Base-by-base conservation (phyloP, 306 rosid genomes). In the Luffa acutangula region DNA sequence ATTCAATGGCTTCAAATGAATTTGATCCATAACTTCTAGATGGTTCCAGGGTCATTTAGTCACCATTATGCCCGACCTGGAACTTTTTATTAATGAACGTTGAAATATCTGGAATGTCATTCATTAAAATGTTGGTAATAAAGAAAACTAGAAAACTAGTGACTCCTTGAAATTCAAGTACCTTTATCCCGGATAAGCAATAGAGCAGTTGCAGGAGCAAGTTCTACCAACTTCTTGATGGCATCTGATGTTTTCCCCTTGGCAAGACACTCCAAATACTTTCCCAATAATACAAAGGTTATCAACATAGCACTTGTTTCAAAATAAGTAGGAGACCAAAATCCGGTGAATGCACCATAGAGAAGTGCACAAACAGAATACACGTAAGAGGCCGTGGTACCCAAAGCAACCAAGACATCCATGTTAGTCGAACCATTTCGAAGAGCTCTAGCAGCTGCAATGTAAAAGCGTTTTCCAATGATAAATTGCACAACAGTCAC, bases 241-340 rank as follows among this genome's bases (percentile, higher is more conserved):
- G 99, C 99, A 88, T 96, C 98, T 34, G 99, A 96, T 51, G 99
- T 96, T 88, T 96, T 96, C 80, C 99, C 99, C 80, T 96, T 96
- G 65, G 99, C 99, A 82, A 96, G 96, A 81, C 93, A 93, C 88
- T 96, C 99, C 88, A 96, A 81, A 84, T 96, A 96, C 85, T 96
- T 96, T 11, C 99, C 99, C 93, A 96, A 80, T 75, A 96, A 88
- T 45, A 96, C 99, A 87, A 96, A 96, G 82, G 99, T 96, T 83
- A 96, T 96, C 78, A 96, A 93, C 99, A 96, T 96, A 79, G 97
- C 91, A 90, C 99, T 93, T 80, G 99, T 96, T 89, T 96, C 99
- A 84, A 96, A 96, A 85, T 96, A 93, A 5, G 91, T 93, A 17
- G 98, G 96, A 75, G 98, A 90, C 98, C 99, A 91, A 82, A 93